Evolutionary conservation across 495 filamentous ascomycete species (phyloP), one percentile per base, ranked within the genome.

Genomic region (Endocarpon pusillum): DNA sequence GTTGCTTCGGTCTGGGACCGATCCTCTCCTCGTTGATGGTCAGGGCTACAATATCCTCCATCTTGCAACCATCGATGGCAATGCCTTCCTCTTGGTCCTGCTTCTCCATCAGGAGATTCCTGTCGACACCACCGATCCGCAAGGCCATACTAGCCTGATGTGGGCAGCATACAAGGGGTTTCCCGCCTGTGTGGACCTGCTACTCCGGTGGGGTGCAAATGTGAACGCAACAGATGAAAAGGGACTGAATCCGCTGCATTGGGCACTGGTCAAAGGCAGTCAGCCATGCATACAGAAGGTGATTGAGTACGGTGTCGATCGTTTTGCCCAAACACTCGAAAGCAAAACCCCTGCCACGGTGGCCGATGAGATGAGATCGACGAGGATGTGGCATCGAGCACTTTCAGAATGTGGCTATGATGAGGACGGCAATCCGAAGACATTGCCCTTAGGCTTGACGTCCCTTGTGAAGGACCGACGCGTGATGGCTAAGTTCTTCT

Each of bases 81-180:
- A 94, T 48, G 78, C 92, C n/a, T 78, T 89, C 43, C 65, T 94
- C 31, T 62, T 97, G n/a, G 66, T 87, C 19, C 59, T 97, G 3
- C 62, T 83, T 10, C 62, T 97, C 2, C 89, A 96, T 54, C 82
- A 93, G 45, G 82, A 85, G 44, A 85, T 97, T 25, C 80, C 85
- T 9, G 77, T 97, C 37, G 89, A 97, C 50, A 78, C 83, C 12
- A 66, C 75, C 21, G 89, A 97, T 57, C 65, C 78, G 34, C 79
- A 81, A 45, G 79, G 82, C 8, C 91, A 97, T 55, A 96, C 91
- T 1, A 75, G 73, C 23, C 58, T 97, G 34, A 97, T 97, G 89
- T 97, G 89, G 89, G 81, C 91, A 17, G 86, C 86, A 19, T 97
- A 97, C 57, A 97, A 96, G 50, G 91, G 91, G 14, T 92, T 71